Conservation (phyloP, 192 early-diverging fungal genomes). For the Jimgerdemannia lactiflua region DNA sequence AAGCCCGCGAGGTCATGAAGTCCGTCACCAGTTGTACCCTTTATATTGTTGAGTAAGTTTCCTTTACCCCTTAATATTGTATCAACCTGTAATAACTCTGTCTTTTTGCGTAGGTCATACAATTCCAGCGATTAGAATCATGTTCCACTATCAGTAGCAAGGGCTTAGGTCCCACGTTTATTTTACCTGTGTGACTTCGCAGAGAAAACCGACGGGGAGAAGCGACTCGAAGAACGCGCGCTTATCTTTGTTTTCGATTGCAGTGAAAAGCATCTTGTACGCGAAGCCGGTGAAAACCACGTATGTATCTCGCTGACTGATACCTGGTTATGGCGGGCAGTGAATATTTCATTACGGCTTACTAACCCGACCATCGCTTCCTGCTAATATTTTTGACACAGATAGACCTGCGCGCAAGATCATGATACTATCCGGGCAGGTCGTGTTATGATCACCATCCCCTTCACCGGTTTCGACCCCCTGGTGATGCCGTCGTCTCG, state of each 20-base stretch:
- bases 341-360: too few relatives aligned
- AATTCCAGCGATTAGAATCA: too few relatives aligned
- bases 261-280: conserved; percentile 86
- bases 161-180: too few relatives aligned
- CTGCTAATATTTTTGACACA: not conserved
- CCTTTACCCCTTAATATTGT: too few relatives aligned
- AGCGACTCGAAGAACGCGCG: conserved; percentile 80
- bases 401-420: conserved; percentile 70
- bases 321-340: too few relatives aligned
- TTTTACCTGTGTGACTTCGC: not conserved
- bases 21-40: too few relatives aligned
- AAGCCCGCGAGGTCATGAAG: too few relatives aligned
- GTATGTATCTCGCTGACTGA: conserved; percentile 14
- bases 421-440: conserved; percentile 72
- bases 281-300: conserved; percentile 81
- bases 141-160: too few relatives aligned
- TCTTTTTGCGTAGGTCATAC: conserved; percentile 36
- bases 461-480: conserved; percentile 98
- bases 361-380: too few relatives aligned
- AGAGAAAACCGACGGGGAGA: conserved; percentile 78
- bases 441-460: conserved; percentile 97
- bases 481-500: conserved; percentile 88
- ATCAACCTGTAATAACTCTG: too few relatives aligned
- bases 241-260: conserved; percentile 83
- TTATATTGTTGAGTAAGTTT: too few relatives aligned